phyloP scores from a whole-genome alignment of 352 stramenopile genomes.

The Phytophthora ramorum region DNA sequence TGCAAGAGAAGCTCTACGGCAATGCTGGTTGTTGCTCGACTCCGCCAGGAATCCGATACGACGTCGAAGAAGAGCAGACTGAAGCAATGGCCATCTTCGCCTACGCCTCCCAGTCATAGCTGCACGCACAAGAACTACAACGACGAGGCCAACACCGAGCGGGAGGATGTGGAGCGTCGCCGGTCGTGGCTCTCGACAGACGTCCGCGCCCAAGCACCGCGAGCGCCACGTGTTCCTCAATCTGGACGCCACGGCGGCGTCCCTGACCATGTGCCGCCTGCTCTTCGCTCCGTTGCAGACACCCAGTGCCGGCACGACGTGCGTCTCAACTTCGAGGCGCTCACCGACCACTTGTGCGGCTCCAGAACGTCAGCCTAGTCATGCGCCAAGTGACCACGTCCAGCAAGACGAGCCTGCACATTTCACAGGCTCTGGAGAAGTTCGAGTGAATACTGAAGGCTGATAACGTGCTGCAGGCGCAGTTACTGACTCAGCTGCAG shows the following conservation, averaged over 20 bases:
- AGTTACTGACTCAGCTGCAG: slow-evolving; percentile 2
- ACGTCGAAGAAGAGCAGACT: neutral
- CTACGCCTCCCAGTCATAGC: neutral
- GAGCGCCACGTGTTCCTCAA: slow-evolving; percentile 31
- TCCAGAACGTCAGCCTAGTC: slow-evolving; percentile 8
- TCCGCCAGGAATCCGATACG: too few species aligned
- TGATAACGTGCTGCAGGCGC: slow-evolving; percentile 12
- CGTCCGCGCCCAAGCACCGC: slow-evolving; percentile 23
- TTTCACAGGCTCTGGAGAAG: slow-evolving; percentile 17
- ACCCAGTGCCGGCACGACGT: slow-evolving; percentile 15
- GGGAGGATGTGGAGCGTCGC: slow-evolving; percentile 27
- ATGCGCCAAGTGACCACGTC: slow-evolving; percentile 18
- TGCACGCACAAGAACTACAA: too few species aligned
- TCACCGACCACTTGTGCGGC: slow-evolving; percentile 25
- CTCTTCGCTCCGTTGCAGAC: slow-evolving; percentile 16
- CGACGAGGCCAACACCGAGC: too few species aligned
- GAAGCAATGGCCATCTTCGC: neutral
- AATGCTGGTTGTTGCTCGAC: neutral
- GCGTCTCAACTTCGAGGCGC: slow-evolving; percentile 25
- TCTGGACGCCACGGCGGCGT: slow-evolving; percentile 20
- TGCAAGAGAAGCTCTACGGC: neutral
- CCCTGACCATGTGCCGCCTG: slow-evolving; percentile 14
- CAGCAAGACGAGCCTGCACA: slow-evolving; percentile 14
- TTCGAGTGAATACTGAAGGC: slow-evolving; percentile 22
- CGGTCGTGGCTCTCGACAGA: slow-evolving; percentile 14